Evolutionary conservation across 768 basidiomycete genomes (phyloP).

Genomic region (Amanita polypyramis): DNA sequence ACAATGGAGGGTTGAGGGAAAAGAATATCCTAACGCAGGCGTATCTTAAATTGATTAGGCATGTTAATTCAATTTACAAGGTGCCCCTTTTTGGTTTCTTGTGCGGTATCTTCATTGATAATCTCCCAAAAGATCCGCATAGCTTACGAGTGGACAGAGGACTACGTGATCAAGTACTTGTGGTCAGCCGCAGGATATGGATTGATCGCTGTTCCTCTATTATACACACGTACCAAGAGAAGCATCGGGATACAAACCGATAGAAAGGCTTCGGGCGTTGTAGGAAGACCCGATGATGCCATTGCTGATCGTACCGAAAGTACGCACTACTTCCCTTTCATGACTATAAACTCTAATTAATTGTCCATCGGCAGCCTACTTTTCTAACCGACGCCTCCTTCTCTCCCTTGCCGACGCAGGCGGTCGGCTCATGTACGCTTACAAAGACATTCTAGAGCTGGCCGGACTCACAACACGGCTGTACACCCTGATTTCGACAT

Average conservation of each 20-base stretch:
- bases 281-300: constrained; percentile 21
- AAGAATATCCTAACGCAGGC: constrained; percentile 70
- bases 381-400: constrained; percentile 84
- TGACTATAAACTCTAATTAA: not conserved
- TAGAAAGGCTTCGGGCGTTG: constrained; percentile 4
- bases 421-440: constrained; percentile 91
- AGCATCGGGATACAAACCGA: constrained; percentile 21
- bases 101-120: not conserved
- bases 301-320: constrained; percentile 40
- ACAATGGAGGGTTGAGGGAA: constrained; percentile 80
- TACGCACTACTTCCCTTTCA: constrained; percentile 14
- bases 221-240: constrained; percentile 52
- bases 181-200: constrained; percentile 92
- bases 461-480: constrained; percentile 88
- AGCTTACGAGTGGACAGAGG: constrained; percentile 92
- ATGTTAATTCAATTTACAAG: constrained; percentile 90
- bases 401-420: constrained; percentile 96
- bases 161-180: constrained; percentile 92
- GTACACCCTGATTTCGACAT: constrained; percentile 77
- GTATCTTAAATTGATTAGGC: constrained; percentile 73
- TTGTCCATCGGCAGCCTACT: constrained; percentile 43
- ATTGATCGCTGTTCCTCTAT: constrained; percentile 83
- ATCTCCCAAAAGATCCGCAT: constrained; percentile 56
- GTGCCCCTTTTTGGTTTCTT: constrained; percentile 21
- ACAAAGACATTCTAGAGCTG: constrained; percentile 92